Evolutionary conservation across 495 filamentous ascomycete species (phyloP), one percentile per base, ranked within the genome.

Genomic region (Penicillium manginii): DNA sequence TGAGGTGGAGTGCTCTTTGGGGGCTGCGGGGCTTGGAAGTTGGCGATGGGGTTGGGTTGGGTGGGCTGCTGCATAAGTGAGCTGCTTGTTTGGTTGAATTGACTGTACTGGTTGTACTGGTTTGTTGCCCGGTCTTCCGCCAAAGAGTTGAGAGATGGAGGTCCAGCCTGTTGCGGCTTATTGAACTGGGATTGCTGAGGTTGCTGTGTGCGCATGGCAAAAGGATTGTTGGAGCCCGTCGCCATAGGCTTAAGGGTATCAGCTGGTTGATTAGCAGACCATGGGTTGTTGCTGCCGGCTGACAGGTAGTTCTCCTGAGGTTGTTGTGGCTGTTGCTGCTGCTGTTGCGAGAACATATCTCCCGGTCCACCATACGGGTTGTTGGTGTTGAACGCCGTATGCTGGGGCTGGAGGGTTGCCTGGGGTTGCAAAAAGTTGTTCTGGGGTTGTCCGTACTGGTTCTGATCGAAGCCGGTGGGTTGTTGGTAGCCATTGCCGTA

Each of bases 221-320:
- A 98, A 32, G 93, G 93, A 63, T 98, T 98, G 77, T 97, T 98
- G 0, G 93, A 97, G 50, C 93, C 93, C 22, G 93, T 97, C 1
- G 90, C 73, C 66, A 83, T 77, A 15, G 80, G 79, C 53, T 79
- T 78, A 42, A 82, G 63, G 31, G 73, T 50, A 58, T 81, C 78
- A 5, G 71, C 65, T 50, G 73, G 66, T 54, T 80, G 81, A 47
- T 70, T 72, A 4, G 71, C 65, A 40, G 78, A 73, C 79, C 80
- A 83, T 9, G 93, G 93, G 72, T 97, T 97, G 75, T 97, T 92
- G 66, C 83, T 92, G 29, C 91, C 92, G 46, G 91, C 80, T 45
- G 87, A 83, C 15, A 82, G 74, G 50, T 80, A 82, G 57, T 79
- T 82, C 31, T 88, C 84, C 57, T 88, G 85, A 63, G 75, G 67